Evolutionary conservation across 768 basidiomycete genomes (phyloP).

Genomic region (Boletus rubropictus): DNA sequence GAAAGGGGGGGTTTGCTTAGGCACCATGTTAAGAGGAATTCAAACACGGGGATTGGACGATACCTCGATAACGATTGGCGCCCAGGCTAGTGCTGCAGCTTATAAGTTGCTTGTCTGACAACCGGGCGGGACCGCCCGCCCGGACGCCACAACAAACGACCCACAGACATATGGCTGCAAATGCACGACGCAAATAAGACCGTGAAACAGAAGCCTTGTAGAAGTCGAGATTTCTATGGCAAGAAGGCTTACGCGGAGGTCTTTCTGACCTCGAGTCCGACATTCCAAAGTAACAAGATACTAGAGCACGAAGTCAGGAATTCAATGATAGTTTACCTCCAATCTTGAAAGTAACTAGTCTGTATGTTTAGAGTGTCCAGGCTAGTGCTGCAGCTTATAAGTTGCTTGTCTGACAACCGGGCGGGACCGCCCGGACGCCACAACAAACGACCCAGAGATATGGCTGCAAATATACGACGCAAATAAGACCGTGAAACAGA

Average conservation of each 20-base stretch:
- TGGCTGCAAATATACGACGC: not conserved
- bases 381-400: constrained; percentile 1
- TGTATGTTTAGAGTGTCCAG: not conserved
- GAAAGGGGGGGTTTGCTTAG: constrained; percentile 36
- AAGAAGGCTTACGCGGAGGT: not conserved
- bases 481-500: not conserved
- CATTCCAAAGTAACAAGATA: not conserved
- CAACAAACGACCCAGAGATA: not conserved
- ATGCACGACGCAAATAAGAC: not conserved
- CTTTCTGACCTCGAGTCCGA: not conserved
- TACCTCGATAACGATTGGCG: not conserved
- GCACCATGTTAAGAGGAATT: constrained; percentile 8
- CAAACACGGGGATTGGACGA: too few relatives aligned
- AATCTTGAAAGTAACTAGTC: not conserved
- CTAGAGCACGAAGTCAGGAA: not conserved
- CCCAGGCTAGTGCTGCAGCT: not conserved
- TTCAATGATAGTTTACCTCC: not conserved
- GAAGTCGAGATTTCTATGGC: not conserved
- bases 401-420: too few relatives aligned
- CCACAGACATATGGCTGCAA: not conserved
- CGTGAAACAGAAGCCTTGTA: not conserved
- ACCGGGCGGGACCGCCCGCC: not conserved
- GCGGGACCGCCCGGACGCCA: not conserved
- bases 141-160: not conserved
- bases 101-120: not conserved